phyloP scores from a whole-genome alignment of 805 yeast genomes.

The Candida ovalis region DNA sequence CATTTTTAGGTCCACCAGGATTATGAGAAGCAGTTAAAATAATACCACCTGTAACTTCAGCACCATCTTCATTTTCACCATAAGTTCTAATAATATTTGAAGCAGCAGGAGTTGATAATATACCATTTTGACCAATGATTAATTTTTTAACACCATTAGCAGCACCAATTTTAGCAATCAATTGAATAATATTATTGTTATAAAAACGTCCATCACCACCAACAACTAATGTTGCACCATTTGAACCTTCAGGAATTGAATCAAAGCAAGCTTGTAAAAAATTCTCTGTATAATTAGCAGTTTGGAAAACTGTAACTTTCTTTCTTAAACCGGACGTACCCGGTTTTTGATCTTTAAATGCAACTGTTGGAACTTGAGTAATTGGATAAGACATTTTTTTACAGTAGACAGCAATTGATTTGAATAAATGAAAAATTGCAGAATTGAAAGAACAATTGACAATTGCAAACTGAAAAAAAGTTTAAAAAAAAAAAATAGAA shows the following conservation, averaged over 20 bases:
- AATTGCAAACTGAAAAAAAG: no score
- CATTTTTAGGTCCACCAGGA: slow-evolving; percentile 94
- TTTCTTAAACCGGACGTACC: slow-evolving; percentile 97
- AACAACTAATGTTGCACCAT: slow-evolving; percentile 72
- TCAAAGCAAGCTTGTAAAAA: slow-evolving; percentile 82
- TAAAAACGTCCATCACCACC: slow-evolving; percentile 98
- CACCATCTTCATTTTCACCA: slow-evolving; percentile 31
- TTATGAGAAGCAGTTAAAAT: slow-evolving; percentile 95
- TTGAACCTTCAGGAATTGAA: slow-evolving; percentile 86
- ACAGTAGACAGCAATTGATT: not conserved
- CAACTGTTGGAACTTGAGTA: slow-evolving; percentile 52
- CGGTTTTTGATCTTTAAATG: slow-evolving; percentile 90
- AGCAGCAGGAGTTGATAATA: slow-evolving; percentile 94
- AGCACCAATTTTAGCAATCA: slow-evolving; percentile 79
- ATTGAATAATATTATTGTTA: slow-evolving; percentile 74
- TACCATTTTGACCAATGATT: slow-evolving; percentile 83
- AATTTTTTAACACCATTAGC: slow-evolving; percentile 87
- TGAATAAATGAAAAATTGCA: not conserved
- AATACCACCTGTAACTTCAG: slow-evolving; percentile 83
- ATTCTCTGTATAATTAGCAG: slow-evolving; percentile 83
- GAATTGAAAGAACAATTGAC: no score
- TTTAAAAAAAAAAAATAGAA: no score
- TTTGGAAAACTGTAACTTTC: slow-evolving; percentile 79
- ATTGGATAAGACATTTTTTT: slow-evolving; percentile 15
- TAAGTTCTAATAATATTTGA: slow-evolving; percentile 83